Evolutionary conservation across 2,329 filamentous ascomycete species (phyloP), one percentile per base, ranked within the genome.

Genomic region (Stagonosporopsis rhizophila): DNA sequence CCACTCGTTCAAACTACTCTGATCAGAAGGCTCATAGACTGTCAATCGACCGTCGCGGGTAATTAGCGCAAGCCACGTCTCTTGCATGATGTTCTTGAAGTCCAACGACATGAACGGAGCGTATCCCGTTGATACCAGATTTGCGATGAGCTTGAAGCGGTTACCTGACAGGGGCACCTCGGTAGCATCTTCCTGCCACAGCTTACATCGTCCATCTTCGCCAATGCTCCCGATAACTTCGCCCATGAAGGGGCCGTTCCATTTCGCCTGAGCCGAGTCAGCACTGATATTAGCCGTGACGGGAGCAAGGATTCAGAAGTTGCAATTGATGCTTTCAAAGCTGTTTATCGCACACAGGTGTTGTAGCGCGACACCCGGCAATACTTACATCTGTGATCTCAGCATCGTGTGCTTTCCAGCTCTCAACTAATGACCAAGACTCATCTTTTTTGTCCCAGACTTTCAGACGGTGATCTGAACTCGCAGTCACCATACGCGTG

Each of bases 161-260:
- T 90, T 87, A 28, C 92, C 92, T 32, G 85, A 87, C 56, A 84
- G 82, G 0, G 89, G 87, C 1, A 90, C 83, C 44, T 95, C 89
- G 1, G 88, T 89, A 15, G 90, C 87, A 76, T 97, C 92, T 78
- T 97, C 94, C 58, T 90, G 89, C 94, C 94, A 98, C 62, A 98
- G 83, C 73, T 92, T 91, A 80, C 96, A 92, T 75, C 89, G 88
- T 69, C 94, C 91, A 69, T 97, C 94, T 69, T 94, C 90, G 60
- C 91, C 92, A 57, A 97, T 89, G 50, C 90, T 96, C 53, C 89
- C 93, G 65, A 98, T 82, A 67, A 96, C 86, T 71, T 95, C 92
- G 65, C 95, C 95, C 57, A 95, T 88, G 61, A 91, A 94, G 0
- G 92, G 90, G 1, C 92, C 91, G 54, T 96, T 90, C 93, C 94